Evolutionary conservation across 805 yeast species (phyloP).

Genomic region (Candida golubevii): DNA sequence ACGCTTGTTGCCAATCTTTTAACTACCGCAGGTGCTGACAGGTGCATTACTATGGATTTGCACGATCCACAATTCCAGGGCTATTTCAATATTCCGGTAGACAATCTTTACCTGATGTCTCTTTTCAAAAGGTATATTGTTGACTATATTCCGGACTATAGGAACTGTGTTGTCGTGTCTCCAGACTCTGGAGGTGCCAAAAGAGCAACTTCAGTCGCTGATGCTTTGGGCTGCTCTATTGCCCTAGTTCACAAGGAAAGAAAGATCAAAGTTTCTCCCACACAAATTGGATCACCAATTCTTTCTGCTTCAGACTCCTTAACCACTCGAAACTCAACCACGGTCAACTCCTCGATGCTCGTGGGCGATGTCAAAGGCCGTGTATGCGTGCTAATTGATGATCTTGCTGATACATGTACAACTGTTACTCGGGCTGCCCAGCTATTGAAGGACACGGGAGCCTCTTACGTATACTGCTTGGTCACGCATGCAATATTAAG

Average conservation of each 20-base stretch:
- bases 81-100: conserved; percentile 93
- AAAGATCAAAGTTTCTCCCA: conserved; percentile 42
- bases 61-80: conserved; percentile 99
- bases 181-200: conserved; percentile 99
- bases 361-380: conserved; percentile 91
- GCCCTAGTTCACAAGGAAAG: conserved; percentile 95
- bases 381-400: conserved; percentile 89
- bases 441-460: conserved; percentile 89
- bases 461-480: conserved; percentile 76
- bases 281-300: conserved; percentile 17
- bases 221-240: conserved; percentile 78
- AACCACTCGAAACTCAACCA: conserved; percentile 13
- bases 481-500: conserved; percentile 92
- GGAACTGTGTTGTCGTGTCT: conserved; percentile 85
- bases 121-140: conserved; percentile 79
- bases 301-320: conserved; percentile 19
- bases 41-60: conserved; percentile 93
- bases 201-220: conserved; percentile 92
- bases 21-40: conserved; percentile 93
- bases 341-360: conserved; percentile 81
- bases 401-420: conserved; percentile 87
- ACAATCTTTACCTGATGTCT: conserved; percentile 86
- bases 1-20: conserved; percentile 83
- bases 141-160: conserved; percentile 70
- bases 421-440: conserved; percentile 92